Evolutionary conservation across 202 grass and related monocot species (phyloP).

Genomic region (Miscanthus sacchariflorus): DNA sequence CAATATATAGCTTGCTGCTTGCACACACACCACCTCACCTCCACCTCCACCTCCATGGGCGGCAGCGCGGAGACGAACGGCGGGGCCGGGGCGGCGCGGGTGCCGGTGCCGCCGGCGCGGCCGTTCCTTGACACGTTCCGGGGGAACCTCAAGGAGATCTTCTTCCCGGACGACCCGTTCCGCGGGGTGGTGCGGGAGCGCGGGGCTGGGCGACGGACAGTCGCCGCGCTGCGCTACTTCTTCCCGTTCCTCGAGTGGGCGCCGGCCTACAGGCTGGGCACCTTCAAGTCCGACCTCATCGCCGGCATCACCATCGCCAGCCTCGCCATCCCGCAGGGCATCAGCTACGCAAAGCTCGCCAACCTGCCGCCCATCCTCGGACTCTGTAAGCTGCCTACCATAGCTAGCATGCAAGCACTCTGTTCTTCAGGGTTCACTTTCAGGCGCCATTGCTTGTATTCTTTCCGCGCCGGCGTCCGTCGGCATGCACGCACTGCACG

Average conservation of each 20-base stretch:
- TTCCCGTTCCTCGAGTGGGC: conserved; percentile 78
- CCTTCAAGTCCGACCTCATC: conserved; percentile 80
- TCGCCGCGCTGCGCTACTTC: conserved; percentile 73
- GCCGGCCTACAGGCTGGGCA: conserved; percentile 52
- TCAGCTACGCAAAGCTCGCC: conserved; percentile 96
- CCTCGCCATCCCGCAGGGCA: conserved; percentile 94
- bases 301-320: conserved; percentile 91
- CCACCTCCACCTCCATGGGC: neutral
- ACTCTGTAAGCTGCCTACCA: conserved; percentile 59
- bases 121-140: conserved; percentile 80
- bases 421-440: neutral
- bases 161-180: conserved; percentile 93
- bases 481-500: neutral
- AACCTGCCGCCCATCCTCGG: conserved; percentile 81
- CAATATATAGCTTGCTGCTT: too few species aligned
- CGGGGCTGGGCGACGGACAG: conserved; percentile 37
- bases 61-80: conserved; percentile 36
- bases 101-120: conserved; percentile 62
- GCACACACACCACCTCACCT: too few species aligned
- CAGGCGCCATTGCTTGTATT: neutral
- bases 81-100: conserved; percentile 28
- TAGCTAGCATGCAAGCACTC: too few species aligned
- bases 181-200: conserved; percentile 63
- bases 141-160: conserved; percentile 79
- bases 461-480: too few species aligned